Base-by-base conservation (phyloP, 768 basidiomycete species). In the Coprinopsis cinerea region DNA sequence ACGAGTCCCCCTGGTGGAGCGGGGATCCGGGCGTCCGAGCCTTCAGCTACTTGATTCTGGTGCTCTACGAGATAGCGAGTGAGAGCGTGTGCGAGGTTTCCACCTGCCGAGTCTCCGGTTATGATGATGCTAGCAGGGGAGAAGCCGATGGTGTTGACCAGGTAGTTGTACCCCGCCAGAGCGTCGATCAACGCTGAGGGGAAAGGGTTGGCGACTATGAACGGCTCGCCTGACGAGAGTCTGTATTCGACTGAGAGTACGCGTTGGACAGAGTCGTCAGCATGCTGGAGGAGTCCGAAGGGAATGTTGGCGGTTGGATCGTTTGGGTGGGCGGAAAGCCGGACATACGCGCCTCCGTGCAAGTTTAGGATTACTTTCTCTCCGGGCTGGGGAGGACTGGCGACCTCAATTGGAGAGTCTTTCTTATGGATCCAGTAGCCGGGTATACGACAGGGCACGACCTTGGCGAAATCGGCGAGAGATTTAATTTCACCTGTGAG, bases 31-130 rank as follows among this genome's bases (percentile, higher is more conserved):
- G 62, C 50, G 3, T 62, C 60, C 7, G 62, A 46, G 2, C 64
- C 48, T 24, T 57, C 59, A n/a, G n/a, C n/a, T n/a, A n/a, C n/a
- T n/a, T n/a, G n/a, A n/a, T n/a, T n/a, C 25, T 66, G 64, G 61
- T 81, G 64, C 52, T 81, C 77, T 15, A 77, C 66, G 22, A 88
- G 74, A 55, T 83, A 83, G 3, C 81, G 79, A 7, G 70, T 74
- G 36, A 87, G 70, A 0, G 82, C 80, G 27, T 80, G 71, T 0
- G 80, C 79, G 22, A 90, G 76, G 62, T 90, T 85, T 3, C 74
- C 89, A 2, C 89, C 88, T 0, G 88, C 86, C 1, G 85, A 90
- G 60, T 92, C 88, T 2, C 88, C 89, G 17, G 70, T 71, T 18
- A 90, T 44, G 48, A 87, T 71, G 58, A 92, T 82, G 56, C 86